Evolutionary conservation across 352 stramenopile genomes (phyloP).

Genomic region (Elongisporangium anandrum): DNA sequence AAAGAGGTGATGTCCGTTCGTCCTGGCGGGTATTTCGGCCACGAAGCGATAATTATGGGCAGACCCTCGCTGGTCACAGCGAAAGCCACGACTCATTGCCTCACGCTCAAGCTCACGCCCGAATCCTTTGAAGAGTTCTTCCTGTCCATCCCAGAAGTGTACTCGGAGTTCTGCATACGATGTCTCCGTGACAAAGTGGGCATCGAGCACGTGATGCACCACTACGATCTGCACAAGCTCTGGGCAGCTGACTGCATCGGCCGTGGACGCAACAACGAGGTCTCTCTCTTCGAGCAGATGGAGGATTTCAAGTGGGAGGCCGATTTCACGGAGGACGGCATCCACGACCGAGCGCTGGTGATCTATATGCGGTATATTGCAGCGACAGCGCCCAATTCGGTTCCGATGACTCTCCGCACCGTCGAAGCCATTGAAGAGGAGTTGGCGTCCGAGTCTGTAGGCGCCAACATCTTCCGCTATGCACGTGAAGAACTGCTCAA

Average conservation of each 20-base stretch:
- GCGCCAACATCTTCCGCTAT: slow-evolving; percentile 32
- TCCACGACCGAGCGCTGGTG: slow-evolving; percentile 46
- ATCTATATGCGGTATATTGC: slow-evolving; percentile 60
- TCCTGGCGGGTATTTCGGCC: slow-evolving; percentile 60
- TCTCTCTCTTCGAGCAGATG: slow-evolving; percentile 58
- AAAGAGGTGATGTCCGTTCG: slow-evolving; percentile 29
- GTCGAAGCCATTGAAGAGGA: slow-evolving; percentile 39
- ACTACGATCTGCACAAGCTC: slow-evolving; percentile 55
- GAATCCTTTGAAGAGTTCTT: slow-evolving; percentile 56
- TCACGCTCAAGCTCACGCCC: slow-evolving; percentile 34
- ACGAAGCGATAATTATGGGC: slow-evolving; percentile 58
- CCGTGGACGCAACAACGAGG: slow-evolving; percentile 36
- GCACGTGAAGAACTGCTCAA: slow-evolving; percentile 45
- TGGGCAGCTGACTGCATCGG: slow-evolving; percentile 56
- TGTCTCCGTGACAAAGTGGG: slow-evolving; percentile 41
- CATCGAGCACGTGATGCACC: slow-evolving; percentile 61
- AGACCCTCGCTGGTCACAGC: slow-evolving; percentile 29
- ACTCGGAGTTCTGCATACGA: slow-evolving; percentile 66
- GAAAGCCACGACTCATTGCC: slow-evolving; percentile 33
- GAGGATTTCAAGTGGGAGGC: slow-evolving; percentile 64
- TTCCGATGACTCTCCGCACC: slow-evolving; percentile 20
- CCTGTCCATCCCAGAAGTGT: slow-evolving; percentile 41
- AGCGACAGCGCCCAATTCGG: slow-evolving; percentile 22
- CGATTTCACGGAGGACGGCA: slow-evolving; percentile 40
- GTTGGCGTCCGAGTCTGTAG: slow-evolving; percentile 30